Percentiles rank a stretch among this genome's conserved stretches.
These are phyloP conservation scores for Aspergillus phoenicis DNA, from an alignment of 2,329 filamentous ascomycete genomes.

Conservation along the genomic window DNA sequence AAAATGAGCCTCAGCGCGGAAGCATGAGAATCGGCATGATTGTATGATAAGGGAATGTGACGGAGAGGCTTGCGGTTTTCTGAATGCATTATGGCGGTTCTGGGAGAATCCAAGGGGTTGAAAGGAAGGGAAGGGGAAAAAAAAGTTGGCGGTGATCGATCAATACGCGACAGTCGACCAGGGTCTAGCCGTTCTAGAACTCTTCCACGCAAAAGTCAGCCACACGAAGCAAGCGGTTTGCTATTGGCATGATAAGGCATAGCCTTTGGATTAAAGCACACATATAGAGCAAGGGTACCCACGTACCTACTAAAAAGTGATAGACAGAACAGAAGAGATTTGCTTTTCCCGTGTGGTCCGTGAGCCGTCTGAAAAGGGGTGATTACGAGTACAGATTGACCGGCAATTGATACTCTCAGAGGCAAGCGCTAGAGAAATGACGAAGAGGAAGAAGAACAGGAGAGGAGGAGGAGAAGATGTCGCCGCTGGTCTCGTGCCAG, in stretches of 20 bases:
- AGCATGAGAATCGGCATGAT: constrained; percentile 71
- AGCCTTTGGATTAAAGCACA: background rate
- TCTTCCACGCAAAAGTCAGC: background rate
- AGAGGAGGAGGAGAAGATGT: constrained; percentile 14
- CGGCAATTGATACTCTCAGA: constrained; percentile 20
- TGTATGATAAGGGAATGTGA: constrained; percentile 76
- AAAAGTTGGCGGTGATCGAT: background rate
- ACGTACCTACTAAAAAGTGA: background rate
- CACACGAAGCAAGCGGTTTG: background rate
- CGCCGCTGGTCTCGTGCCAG: constrained; percentile 22
- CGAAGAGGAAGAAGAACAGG: constrained; percentile 20
- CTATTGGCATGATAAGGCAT: background rate
- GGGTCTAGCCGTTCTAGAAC: background rate
- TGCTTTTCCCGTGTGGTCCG: background rate
- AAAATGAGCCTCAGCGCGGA: constrained; percentile 80
- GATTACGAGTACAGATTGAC: constrained; percentile 20
- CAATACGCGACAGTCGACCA: background rate
- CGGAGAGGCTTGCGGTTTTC: constrained; percentile 29
- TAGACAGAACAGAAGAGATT: background rate
- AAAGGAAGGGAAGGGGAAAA: background rate
- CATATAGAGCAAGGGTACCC: background rate
- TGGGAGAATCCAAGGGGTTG: background rate
- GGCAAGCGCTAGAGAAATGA: constrained; percentile 13
- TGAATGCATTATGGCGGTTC: background rate
- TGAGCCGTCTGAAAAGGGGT: background rate